Base-by-base conservation (phyloP, 495 filamentous ascomycete genomes). In the Terfezia claveryi region DNA sequence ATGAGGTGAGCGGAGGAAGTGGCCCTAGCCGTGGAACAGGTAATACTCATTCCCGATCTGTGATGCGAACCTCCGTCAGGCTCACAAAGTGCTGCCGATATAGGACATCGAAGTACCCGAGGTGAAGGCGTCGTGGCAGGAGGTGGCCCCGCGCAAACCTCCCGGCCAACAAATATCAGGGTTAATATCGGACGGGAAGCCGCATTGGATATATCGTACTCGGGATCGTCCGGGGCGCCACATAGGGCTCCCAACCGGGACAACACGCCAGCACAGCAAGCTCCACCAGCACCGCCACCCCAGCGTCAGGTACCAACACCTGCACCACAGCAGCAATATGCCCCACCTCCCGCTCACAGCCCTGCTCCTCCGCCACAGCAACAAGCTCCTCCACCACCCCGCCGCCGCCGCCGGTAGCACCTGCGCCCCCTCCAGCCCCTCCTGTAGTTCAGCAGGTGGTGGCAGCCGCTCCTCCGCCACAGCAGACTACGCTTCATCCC, bases 371-470 rank as follows among this genome's bases (percentile, higher is more conserved):
- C 61, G n/a, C 52, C 36, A n/a, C 23, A 20, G 23, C 23, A n/a
- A 20, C 20, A 14, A 10, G 17, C 52, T 14, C 11, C 56, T n/a
- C 23, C 23, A 49, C 36, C 50, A 38, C 44, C 50, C 36, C 50
- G 36, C 44, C 50, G 49, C 14, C 56, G 27, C 58, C 52, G n/a
- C 37, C 54, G 7, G 27, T 32, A 32, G 27, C 27, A 32, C 38
- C 55, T 17, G 53, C 38, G n/a, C 36, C 55, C n/a, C 41, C 54
- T 9, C 54, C 50, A 2, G 20, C 51, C 2, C 56, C 57, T 7
- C 58, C 58, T n/a, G 51, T 57, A 2, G 58, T 61, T 10, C 51
- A 55, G 20, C 61, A 57, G 36, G 57, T 63, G 16, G 55, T 64
- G 36, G 51, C 60, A 36, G 57, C 61, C 11, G 49, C 60, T 5